Evolutionary conservation across 1,284 basidiomycete genomes (phyloP), one percentile per base, ranked within the genome.

Genomic region (Moesziomyces sp.): DNA sequence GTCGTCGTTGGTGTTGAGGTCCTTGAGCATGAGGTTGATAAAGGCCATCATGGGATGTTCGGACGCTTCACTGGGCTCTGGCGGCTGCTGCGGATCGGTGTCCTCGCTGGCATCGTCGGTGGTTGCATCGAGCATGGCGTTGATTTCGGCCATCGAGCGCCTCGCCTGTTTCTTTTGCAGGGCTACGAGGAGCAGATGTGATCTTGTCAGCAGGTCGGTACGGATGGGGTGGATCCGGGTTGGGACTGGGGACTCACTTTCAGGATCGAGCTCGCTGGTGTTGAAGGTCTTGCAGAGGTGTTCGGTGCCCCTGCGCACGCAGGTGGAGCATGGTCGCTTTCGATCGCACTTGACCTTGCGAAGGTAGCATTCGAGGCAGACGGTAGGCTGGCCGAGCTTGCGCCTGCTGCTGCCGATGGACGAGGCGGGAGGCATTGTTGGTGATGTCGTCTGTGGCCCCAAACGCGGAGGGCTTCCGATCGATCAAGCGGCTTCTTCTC

Each of bases 281-380:
- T 58, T 60, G 56, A 75, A 75, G 13, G 72, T 75, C 30, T 75
- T 75, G 63, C 72, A 75, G 18, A 75, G 67, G 34, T 75, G 72
- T 38, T 71, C 52, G 19, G 68, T 67, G 18, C 72, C 67, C 24
- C 72, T 59, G 3, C 67, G 58, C 5, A 58, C 28, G 44, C 72
- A 75, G 2, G 72, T 75, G 1, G 44, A 50, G 55, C 72, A 75
- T 30, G 72, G 72, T 35, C 72, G 49, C 46, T 67, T 54, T 23
- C 72, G 72, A 52, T 75, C 72, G 55, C 72, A 75, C 72, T 75
- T 75, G 56, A 71, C 72, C 45, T 75, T 75, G 43, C 72, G 45
- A 6, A 70, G 67, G 46, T 75, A 75, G 63, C 72, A 75, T 51
- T 75, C 72, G 23, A 75, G 63, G 38, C 72, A 75, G 35, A 75